Base-by-base conservation (phyloP, 1,284 basidiomycete genomes). In the Melampsora abietis-canadensis region DNA sequence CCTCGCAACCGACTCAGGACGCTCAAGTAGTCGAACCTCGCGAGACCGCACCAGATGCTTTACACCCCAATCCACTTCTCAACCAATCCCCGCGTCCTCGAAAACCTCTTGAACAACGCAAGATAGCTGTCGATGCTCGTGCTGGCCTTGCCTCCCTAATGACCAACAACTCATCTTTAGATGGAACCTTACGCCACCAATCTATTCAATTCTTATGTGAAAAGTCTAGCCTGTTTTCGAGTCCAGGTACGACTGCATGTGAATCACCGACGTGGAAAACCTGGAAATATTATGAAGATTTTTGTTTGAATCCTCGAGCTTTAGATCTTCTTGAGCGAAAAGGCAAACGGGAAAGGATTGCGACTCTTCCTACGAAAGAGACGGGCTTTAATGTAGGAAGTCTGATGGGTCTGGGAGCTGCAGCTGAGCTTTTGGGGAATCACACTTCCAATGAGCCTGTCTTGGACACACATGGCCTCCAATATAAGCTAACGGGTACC, bases 151-250 rank as follows among this genome's bases (percentile, higher is more conserved):
- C 69, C 6, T 73, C 67, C 31, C 59, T 78, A 7, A 51, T 77
- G 59, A 77, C 76, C 7, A 77, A 76, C 61, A 78, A 78, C 66
- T 70, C 74, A 15, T 74, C 76, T 0, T 54, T 77, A 4, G 46
- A 60, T 31, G 75, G 77, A 1, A 67, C 46, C 4, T 27, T 78
- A 12, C 75, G 77, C 0, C 77, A 78, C 46, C 77, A 78, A 61
- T 77, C 76, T 8, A 77, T 78, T 73, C 77, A 78, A 46, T 76
- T 78, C 51, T 66, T 78, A 12, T 61, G 59, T 61, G 59, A 61
- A 34, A 61, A 61, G n/a, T 61, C 59, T 31, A 61, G 59, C 17
- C 31, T 61, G 4, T 61, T 30, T 34, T 61, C 59, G 17, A 61
- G 31, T 61, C 59, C 59, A 21, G 59, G 59, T 30, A 30, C 31